Base-by-base conservation (phyloP, 345 rosid genomes). In the Brassica rapa region DNA sequence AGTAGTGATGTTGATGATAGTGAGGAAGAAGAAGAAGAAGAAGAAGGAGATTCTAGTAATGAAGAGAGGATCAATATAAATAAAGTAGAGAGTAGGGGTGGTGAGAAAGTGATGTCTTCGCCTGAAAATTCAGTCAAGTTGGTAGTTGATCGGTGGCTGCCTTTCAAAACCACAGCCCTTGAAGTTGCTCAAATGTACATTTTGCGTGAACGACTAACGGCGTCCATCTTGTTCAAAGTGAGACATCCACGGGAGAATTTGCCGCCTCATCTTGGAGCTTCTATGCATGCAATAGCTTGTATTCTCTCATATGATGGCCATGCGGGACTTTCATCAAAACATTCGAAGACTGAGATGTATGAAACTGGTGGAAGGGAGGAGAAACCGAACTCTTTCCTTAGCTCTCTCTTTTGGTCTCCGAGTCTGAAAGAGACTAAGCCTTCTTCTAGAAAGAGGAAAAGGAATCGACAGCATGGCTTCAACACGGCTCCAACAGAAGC, bases 181-280 rank as follows among this genome's bases (percentile, higher is more conserved):
- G 93, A 95, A 77, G 88, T 87, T 70, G 98, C 98, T 73, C 97
- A 89, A 74, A 88, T 93, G 70, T 93, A 91, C 86, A 93, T 94
- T 81, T 81, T 93, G 86, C 89, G 92, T 76, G 98, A 96, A 76
- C 87, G 90, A 51, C 74, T 90, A 72, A 82, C 82, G 30, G 92
- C 91, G 21, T 27, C 30, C 30, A 86, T 90, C 68, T 80, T 90
- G 78, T 93, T 87, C 83, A 96, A 87, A 82, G 97, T 89, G 84
- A 74, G 71, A 62, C 69, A 90, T 81, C 94, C 99, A n/a, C 79
- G 76, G 25, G 70, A 84, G 62, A 74, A 59, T 73, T 90, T 91
- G 82, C 90, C 98, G 75, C 89, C 88, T 49, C 82, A 75, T 59
- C 92, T 95, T 3, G 87, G 81, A 81, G 92, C 97, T 60, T 90